Evolutionary conservation across 352 stramenopile species (phyloP), one percentile per base, ranked within the genome.

Genomic region (Poterioochromonas sp.): DNA sequence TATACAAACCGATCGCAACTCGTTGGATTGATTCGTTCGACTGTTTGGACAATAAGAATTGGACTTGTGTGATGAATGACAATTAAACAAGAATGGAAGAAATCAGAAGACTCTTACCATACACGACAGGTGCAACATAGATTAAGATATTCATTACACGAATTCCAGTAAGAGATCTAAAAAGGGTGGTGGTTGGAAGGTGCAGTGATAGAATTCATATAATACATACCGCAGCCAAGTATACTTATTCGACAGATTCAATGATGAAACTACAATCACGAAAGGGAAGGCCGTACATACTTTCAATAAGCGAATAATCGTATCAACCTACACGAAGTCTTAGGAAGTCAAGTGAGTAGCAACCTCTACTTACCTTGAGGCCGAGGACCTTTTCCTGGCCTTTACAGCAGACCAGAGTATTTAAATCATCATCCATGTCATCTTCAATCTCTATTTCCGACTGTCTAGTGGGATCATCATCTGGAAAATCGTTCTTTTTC

Each of bases 221-320:
- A 53, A 20, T 53, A 20, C n/a, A n/a, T n/a, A n/a, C n/a, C n/a
- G n/a, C n/a, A 78, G 32, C 49, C 12, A 69, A 11, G 71, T 51
- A 53, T 78, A 65, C 18, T 63, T 37, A 53, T 78, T 78, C 26
- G 71, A 78, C 1, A 78, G 15, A 39, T 78, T 78, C 3, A 78
- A 43, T 26, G 71, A n/a, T 12, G 71, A 44, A 12, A 78, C 71
- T 32, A 78, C 71, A 68, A 78, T 78, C 26, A 78, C 71, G 47
- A 78, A 78, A 22, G 71, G 71, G 32, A 78, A 78, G 8, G 71
- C 71, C 1, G 35, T 39, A 43, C 2, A 18, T 37, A 78, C 71
- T 44, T 78, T 78, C 18, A 78, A 12, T 18, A 78, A 26, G 29
- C 71, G 8, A 11, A n/a, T 18, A 18, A 78, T 44, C 8, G 71